Conservation (phyloP, 1,139 yeast species). For the Pneumocystis wakefieldiae region DNA sequence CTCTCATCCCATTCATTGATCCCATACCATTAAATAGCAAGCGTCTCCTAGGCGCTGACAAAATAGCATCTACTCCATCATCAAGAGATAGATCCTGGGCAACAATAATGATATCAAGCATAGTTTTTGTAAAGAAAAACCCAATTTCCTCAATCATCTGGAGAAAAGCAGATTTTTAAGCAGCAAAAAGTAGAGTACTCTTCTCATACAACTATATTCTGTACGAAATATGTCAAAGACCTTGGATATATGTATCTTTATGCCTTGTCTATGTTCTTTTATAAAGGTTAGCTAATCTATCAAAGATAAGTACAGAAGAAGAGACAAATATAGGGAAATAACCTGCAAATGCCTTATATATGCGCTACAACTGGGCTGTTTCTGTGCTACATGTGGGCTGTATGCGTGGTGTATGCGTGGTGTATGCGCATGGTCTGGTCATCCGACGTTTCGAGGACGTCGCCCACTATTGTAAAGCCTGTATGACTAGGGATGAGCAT, state of each 20-base stretch:
- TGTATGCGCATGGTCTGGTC: neutral
- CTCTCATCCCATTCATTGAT: no score
- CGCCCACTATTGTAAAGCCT: neutral
- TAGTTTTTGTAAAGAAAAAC: neutral
- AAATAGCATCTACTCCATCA: neutral
- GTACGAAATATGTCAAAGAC: no score
- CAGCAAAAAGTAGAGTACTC: no score
- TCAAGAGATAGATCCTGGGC: neutral
- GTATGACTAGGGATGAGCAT: conserved; percentile 4
- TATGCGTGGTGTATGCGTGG: neutral
- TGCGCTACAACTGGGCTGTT: no score
- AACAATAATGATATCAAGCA: neutral
- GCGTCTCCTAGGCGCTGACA: neutral
- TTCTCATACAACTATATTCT: no score
- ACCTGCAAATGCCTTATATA: no score
- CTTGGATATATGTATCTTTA: no score
- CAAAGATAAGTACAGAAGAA: no score
- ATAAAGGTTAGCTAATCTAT: no score
- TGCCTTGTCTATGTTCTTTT: no score
- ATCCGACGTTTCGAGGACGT: neutral
- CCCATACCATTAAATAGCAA: neutral
- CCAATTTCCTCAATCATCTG: neutral
- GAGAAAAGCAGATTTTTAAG: no score
- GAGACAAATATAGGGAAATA: no score
- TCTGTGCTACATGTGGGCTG: neutral